Conservation (phyloP, 176 grass and related monocot genomes). For the Ananas comosus region DNA sequence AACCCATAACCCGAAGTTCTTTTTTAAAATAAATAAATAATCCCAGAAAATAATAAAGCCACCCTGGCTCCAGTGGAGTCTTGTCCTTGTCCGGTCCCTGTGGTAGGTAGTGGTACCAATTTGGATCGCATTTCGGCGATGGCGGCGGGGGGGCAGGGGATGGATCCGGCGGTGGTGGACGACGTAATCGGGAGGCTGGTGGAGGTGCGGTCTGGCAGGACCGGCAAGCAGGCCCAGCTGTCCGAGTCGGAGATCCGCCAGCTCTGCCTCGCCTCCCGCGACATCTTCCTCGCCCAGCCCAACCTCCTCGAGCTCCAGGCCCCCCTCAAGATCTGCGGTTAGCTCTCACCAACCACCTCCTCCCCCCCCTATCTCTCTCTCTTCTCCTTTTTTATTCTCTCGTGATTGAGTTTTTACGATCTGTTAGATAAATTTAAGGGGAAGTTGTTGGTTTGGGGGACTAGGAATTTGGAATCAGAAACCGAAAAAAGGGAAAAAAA, state of each 20-base stretch:
- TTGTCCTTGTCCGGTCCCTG: neutral
- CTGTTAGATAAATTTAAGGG: too few relatives aligned
- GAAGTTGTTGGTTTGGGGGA: too few relatives aligned
- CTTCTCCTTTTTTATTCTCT: too few relatives aligned
- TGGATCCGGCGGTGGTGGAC: conserved; percentile 12
- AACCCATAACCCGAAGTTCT: neutral
- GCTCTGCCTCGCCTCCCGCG: conserved; percentile 10
- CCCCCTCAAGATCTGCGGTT: conserved; percentile 22
- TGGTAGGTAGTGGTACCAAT: neutral
- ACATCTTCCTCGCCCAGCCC: conserved; percentile 17
- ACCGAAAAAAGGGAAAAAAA: too few relatives aligned
- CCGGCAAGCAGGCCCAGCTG: conserved; percentile 9
- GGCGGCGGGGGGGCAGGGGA: neutral
- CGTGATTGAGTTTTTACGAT: too few relatives aligned
- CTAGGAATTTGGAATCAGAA: too few relatives aligned
- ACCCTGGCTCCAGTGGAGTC: too few relatives aligned
- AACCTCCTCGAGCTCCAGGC: conserved; percentile 16
- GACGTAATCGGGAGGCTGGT: conserved; percentile 5
- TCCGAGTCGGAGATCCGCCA: conserved; percentile 19
- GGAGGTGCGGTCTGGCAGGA: conserved; percentile 5
- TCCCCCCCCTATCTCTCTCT: neutral
- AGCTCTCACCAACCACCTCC: neutral
- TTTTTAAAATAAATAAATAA: too few relatives aligned
- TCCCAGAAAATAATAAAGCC: too few relatives aligned
- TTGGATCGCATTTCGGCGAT: neutral